phyloP scores from a whole-genome alignment of 2,329 filamentous ascomycete genomes.

The Fusarium xylarioides region DNA sequence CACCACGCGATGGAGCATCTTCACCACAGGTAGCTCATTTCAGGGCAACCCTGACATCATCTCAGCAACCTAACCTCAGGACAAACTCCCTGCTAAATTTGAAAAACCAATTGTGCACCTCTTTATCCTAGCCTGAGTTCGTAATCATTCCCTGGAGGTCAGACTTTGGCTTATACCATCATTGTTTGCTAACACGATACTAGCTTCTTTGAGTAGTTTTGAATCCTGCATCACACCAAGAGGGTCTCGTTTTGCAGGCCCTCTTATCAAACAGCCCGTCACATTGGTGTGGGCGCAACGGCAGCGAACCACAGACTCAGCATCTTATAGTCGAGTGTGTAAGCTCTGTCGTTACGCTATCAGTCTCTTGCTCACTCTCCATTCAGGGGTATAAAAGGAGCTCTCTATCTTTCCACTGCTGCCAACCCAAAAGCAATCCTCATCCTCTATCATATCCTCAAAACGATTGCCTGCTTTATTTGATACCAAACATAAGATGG shows the following conservation, averaged over 20 bases:
- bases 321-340: not conserved
- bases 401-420: not conserved
- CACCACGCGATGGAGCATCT: constrained; percentile 3
- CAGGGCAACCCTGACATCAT: constrained; percentile 5
- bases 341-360: not conserved
- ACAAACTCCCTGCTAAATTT: not conserved
- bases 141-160: not conserved
- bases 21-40: not conserved
- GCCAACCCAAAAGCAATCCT: not conserved
- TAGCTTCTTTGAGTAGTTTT: constrained; percentile 15
- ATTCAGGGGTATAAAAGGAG: constrained; percentile 15
- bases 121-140: not conserved
- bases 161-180: constrained; percentile 26
- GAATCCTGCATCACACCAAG: not conserved
- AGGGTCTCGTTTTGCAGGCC: not conserved
- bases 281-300: not conserved
- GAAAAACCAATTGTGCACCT: not conserved
- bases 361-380: not conserved
- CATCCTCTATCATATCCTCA: not conserved
- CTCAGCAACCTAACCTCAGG: not conserved
- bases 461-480: not conserved
- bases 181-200: constrained; percentile 5
- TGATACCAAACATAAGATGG: constrained; percentile 16
- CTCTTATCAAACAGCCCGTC: not conserved
- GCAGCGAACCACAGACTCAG: not conserved